Conservation (phyloP, 805 yeast genomes). For the Torulaspora gathmanii region DNA sequence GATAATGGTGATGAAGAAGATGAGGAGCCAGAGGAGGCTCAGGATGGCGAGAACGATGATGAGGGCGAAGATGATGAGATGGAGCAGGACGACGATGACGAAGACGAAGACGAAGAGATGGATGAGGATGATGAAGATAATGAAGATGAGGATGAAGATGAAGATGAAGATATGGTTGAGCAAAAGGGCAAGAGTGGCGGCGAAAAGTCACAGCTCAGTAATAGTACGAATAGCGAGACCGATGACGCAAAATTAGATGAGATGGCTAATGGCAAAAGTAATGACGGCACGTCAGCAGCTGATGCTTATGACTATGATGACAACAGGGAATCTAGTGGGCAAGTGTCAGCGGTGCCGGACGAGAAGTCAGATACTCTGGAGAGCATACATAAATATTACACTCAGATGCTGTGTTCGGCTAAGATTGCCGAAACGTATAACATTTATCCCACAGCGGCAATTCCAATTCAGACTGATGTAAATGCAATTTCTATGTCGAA, state of each 20-base stretch:
- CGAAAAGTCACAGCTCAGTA: conserved; percentile 17
- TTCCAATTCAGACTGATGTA: conserved; percentile 74
- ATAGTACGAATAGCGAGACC: conserved; percentile 23
- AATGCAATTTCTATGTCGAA: conserved; percentile 71
- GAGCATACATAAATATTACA: conserved; percentile 33
- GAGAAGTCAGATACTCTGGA: conserved; percentile 26
- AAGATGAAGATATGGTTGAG: conserved; percentile 18
- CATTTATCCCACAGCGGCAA: conserved; percentile 79
- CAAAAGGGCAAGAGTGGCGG: conserved; percentile 18
- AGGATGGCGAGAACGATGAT: conserved; percentile 24
- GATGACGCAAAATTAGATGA: conserved; percentile 19
- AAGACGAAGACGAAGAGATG: conserved; percentile 24
- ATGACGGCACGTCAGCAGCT: conserved; percentile 14
- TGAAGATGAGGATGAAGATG: conserved; percentile 17
- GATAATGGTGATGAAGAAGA: conserved; percentile 25
- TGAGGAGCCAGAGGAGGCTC: conserved; percentile 15
- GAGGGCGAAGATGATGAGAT: conserved; percentile 25
- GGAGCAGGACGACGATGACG: conserved; percentile 25
- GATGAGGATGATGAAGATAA: conserved; percentile 21
- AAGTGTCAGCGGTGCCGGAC: conserved; percentile 20
- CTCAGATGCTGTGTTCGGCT: conserved; percentile 42
- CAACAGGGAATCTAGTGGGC: conserved; percentile 19
- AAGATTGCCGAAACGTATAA: conserved; percentile 54
- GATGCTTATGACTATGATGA: conserved; percentile 20
- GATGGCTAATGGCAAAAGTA: conserved; percentile 16